Conservation (phyloP, 352 stramenopile species). For the Pythium biforme region DNA sequence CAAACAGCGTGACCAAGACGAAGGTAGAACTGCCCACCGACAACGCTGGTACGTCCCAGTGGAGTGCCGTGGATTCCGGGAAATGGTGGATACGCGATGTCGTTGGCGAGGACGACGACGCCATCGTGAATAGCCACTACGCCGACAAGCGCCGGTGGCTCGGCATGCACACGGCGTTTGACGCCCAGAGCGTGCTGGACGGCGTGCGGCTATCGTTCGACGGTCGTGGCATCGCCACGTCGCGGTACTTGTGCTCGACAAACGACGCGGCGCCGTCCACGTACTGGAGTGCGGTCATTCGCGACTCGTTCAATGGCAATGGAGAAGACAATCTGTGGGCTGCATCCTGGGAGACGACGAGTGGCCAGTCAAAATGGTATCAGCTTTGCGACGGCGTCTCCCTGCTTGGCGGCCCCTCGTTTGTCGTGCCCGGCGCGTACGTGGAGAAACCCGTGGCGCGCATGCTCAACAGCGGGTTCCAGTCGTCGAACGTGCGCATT, state of each 20-base stretch:
- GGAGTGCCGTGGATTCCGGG: constrained; percentile 43
- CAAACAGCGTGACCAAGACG: constrained; percentile 40
- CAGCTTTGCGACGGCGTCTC: constrained; percentile 53
- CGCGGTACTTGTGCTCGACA: constrained; percentile 56
- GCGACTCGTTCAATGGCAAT: constrained; percentile 59
- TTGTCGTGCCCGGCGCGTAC: constrained; percentile 33
- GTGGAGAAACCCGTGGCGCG: constrained; percentile 41
- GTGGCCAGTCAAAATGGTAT: constrained; percentile 37
- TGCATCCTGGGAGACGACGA: constrained; percentile 37
- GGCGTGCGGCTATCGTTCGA: constrained; percentile 47
- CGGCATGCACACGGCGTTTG: constrained; percentile 45
- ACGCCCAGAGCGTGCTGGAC: constrained; percentile 44
- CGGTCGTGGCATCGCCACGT: constrained; percentile 39
- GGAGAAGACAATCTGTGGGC: constrained; percentile 57
- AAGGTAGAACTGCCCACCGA: constrained; percentile 42
- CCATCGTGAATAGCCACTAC: constrained; percentile 16
- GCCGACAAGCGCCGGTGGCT: constrained; percentile 44
- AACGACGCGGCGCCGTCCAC: constrained; percentile 51
- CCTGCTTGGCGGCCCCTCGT: constrained; percentile 41
- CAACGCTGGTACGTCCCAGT: constrained; percentile 43
- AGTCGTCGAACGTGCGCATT: constrained; percentile 43
- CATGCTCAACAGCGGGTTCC: constrained; percentile 29
- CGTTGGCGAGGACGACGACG: constrained; percentile 33
- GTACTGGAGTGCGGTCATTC: constrained; percentile 45
- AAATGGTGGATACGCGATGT: constrained; percentile 67